phyloP scores from a whole-genome alignment of 2,329 filamentous ascomycete genomes.

The Phyllosticta capitalensis region DNA sequence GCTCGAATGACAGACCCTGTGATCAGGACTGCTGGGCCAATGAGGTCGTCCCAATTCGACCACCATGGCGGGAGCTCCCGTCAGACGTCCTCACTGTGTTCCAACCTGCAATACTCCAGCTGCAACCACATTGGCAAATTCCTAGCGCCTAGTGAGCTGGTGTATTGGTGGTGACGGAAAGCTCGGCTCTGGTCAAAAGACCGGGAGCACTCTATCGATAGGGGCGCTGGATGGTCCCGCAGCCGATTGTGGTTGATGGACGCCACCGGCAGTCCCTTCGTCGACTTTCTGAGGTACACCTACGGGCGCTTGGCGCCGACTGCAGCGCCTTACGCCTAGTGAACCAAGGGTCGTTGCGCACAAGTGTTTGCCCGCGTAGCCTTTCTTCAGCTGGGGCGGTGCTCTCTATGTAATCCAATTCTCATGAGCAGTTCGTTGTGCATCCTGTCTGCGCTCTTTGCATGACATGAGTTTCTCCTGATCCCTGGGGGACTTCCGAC shows the following conservation, averaged over 20 bases:
- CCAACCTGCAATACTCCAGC: background rate
- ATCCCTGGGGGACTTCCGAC: too few species aligned
- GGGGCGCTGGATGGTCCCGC: background rate
- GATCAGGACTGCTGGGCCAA: background rate
- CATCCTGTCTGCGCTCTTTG: too few species aligned
- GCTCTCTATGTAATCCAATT: too few species aligned
- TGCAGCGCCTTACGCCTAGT: too few species aligned
- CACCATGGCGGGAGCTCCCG: background rate
- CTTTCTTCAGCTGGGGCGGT: too few species aligned
- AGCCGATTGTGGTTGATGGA: background rate
- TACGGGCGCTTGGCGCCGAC: too few species aligned
- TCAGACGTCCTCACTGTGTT: background rate
- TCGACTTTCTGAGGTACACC: too few species aligned
- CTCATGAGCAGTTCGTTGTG: too few species aligned
- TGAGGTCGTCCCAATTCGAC: background rate
- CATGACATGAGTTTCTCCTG: too few species aligned
- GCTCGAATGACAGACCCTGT: background rate
- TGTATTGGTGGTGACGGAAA: background rate
- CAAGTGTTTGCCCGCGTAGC: too few species aligned
- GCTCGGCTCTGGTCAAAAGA: background rate
- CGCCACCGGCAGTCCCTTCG: background rate
- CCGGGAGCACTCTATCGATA: background rate
- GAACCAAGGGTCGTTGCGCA: too few species aligned
- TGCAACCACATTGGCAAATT: background rate
- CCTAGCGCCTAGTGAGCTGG: background rate